Evolutionary conservation across 2,329 filamentous ascomycete species (phyloP), one percentile per base, ranked within the genome.

Genomic region (Aspergillus arachidicola): DNA sequence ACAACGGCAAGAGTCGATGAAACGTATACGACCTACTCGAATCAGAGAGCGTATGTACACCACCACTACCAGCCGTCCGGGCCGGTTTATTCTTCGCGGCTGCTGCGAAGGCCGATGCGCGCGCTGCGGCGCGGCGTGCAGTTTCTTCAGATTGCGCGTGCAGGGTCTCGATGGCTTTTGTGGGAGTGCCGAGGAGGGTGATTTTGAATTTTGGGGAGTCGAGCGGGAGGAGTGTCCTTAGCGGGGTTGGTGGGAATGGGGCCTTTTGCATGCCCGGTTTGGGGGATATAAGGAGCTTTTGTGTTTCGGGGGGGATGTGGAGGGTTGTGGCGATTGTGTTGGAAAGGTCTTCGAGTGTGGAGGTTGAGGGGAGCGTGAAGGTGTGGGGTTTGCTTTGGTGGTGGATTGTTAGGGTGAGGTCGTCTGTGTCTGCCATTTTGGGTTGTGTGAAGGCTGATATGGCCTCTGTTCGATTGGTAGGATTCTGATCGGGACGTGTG

Each of bases 11-110:
- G 0, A 98, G 83, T 0, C 87, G 86, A 66, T 89, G 85, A 79
- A 99, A 99, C 0, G 91, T 96, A 80, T 96, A 97, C 93, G 30
- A 36, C 34, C n/a, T 94, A 59, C 65, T 65, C 9, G 72, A 71
- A 10, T 65, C 62, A 19, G 66, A 71, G 48, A 76, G 61, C 2
- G 73, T 77, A 61, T 73, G 72, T 59, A 75, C 67, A 11, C 73
- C 73, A 21, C 67, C 63, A n/a, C 26, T 55, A 46, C 56, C 57
- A 30, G 46, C 41, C 36, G 54, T 30, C 19, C 61, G 45, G 55
- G 62, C 60, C 26, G 55, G 59, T 57, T 63, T 61, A 26, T 63
- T 63, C n/a, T 63, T 64, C 16, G 68, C 68, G 23, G 65, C 68
- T 2, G 69, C 65, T 45, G 67, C 69, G 46, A 69, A 63, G 0